phyloP scores from a whole-genome alignment of 345 rosid genomes.

The Camelina laxa region DNA sequence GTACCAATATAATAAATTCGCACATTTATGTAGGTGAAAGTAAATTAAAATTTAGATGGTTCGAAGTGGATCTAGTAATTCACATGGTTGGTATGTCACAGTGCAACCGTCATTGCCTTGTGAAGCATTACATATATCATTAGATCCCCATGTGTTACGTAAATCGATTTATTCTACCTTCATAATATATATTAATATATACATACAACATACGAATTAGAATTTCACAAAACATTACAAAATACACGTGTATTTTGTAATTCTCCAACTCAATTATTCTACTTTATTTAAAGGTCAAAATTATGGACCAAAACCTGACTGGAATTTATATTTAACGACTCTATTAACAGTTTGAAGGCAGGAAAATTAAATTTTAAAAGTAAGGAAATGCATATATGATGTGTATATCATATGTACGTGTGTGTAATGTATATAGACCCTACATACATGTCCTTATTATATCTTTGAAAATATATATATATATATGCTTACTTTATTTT shows the following conservation, averaged over 20 bases:
- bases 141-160: slow-evolving; percentile 23
- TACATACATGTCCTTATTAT: slow-evolving; percentile 37
- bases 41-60: slow-evolving; percentile 17
- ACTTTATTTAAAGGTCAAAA: not conserved
- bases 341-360: not conserved
- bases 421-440: slow-evolving; percentile 16
- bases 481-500: not conserved
- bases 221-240: slow-evolving; percentile 5
- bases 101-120: slow-evolving; percentile 22
- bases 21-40: slow-evolving; percentile 34
- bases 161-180: slow-evolving; percentile 3
- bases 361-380: slow-evolving; percentile 7
- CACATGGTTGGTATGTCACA: slow-evolving; percentile 36
- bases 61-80: slow-evolving; percentile 20
- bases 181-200: not conserved
- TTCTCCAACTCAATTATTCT: not conserved
- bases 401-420: slow-evolving; percentile 8
- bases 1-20: slow-evolving; percentile 40
- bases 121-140: slow-evolving; percentile 12
- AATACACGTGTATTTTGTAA: not conserved
- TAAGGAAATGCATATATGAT: slow-evolving; percentile 17
- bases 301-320: not conserved
- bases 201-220: not conserved
- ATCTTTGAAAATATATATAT: not conserved
- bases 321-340: slow-evolving; percentile 6